Percentiles rank a stretch among this genome's conserved stretches.
Evolutionary conservation across 2,329 filamentous ascomycete genomes (phyloP).

Genomic region (Emericellopsis atlantica): DNA sequence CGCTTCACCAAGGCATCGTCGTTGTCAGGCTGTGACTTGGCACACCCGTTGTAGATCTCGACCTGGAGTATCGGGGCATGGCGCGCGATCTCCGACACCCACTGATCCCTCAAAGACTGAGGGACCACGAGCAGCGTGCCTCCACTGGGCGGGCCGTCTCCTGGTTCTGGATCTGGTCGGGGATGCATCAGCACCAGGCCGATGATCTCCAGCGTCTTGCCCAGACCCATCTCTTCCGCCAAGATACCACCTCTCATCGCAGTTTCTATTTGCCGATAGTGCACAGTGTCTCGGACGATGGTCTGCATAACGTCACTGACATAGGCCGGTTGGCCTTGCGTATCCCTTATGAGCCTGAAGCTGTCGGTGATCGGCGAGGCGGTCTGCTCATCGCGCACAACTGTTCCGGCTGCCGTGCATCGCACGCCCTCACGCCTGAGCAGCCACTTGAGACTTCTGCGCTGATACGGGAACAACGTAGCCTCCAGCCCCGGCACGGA

Average conservation of each 20-base stretch:
- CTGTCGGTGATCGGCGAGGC: conserved; percentile 8
- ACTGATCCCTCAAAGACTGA: conserved; percentile 43
- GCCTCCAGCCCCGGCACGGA: conserved; percentile 26
- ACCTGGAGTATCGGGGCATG: conserved; percentile 47
- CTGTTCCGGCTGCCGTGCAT: conserved; percentile 18
- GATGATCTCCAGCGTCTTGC: conserved; percentile 68
- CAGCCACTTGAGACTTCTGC: conserved; percentile 58
- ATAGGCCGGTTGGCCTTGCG: conserved; percentile 27
- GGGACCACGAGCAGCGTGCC: conserved; percentile 53
- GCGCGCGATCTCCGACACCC: conserved; percentile 44
- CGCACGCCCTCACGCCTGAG: conserved; percentile 50
- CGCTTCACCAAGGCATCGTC: conserved; percentile 23
- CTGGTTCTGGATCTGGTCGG: neutral
- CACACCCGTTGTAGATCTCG: conserved; percentile 41
- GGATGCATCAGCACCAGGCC: conserved; percentile 55
- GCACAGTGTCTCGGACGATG: conserved; percentile 33
- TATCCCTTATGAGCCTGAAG: conserved; percentile 21
- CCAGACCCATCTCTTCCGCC: conserved; percentile 73
- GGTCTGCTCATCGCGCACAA: conserved; percentile 3
- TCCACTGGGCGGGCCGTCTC: conserved; percentile 20
- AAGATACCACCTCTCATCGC: conserved; percentile 49
- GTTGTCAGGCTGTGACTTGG: conserved; percentile 19
- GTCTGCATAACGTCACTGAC: conserved; percentile 53
- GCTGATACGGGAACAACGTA: conserved; percentile 59
- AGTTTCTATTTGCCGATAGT: conserved; percentile 29